Conservation (phyloP, 257 asterid genomes). For the Solanum pennellii region DNA sequence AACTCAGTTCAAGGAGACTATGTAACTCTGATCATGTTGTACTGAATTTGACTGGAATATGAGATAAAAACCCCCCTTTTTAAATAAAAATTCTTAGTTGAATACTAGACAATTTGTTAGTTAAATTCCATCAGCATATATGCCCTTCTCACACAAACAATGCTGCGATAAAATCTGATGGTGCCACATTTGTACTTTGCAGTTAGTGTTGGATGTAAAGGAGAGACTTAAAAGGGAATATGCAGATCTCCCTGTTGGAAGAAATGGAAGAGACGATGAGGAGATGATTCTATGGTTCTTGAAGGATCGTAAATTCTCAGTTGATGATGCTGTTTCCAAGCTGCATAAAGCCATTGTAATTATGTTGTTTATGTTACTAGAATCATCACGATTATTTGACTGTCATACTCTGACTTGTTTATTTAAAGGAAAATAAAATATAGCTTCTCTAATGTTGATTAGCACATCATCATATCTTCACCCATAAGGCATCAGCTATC, state of each 20-base stretch:
- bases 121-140: neutral
- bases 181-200: conserved; percentile 10
- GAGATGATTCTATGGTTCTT: conserved; percentile 91
- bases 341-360: conserved; percentile 84
- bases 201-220: conserved; percentile 74
- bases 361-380: neutral
- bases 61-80: neutral
- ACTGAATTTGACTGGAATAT: neutral
- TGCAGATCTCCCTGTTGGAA: conserved; percentile 66
- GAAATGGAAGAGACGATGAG: conserved; percentile 84
- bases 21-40: neutral
- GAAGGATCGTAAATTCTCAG: conserved; percentile 72
- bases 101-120: neutral
- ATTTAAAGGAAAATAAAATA: neutral
- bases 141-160: neutral
- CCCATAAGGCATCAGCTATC: neutral
- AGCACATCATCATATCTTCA: neutral
- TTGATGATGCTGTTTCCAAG: conserved; percentile 62
- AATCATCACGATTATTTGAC: neutral
- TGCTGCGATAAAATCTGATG: neutral
- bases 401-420: neutral
- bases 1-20: neutral
- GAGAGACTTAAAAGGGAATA: conserved; percentile 63
- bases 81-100: neutral
- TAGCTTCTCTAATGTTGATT: neutral